Conservation (phyloP, 2,329 filamentous ascomycete genomes). For the Fonsecaea erecta region DNA sequence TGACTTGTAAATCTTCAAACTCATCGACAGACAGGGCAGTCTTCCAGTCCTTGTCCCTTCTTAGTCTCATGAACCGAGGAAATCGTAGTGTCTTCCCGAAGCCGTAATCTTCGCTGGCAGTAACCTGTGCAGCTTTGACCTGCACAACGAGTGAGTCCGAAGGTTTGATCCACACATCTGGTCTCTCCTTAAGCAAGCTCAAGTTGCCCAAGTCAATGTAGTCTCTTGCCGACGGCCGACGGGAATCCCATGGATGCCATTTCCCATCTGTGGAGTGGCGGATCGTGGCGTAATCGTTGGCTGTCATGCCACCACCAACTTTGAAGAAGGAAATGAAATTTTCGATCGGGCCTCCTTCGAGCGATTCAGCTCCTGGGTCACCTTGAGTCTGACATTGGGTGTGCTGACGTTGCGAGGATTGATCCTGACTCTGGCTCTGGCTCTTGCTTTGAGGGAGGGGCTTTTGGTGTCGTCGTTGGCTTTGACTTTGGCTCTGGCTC, state of each 20-base stretch:
- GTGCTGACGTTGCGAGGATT: slow-evolving; percentile 35
- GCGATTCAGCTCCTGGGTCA: slow-evolving; percentile 11
- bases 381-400: slow-evolving; percentile 27
- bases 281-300: slow-evolving; percentile 82
- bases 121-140: slow-evolving; percentile 83
- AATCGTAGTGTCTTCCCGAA: slow-evolving; percentile 81
- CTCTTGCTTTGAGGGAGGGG: slow-evolving; percentile 4
- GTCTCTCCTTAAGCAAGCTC: slow-evolving; percentile 73
- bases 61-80: slow-evolving; percentile 81
- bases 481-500: slow-evolving; percentile 14
- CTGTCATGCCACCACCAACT: slow-evolving; percentile 90
- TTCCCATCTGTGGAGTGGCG: slow-evolving; percentile 85
- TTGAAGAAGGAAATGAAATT: slow-evolving; percentile 81
- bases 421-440: slow-evolving; percentile 44
- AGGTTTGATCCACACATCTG: slow-evolving; percentile 92
- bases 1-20: slow-evolving; percentile 72
- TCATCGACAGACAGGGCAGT: slow-evolving; percentile 77
- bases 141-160: slow-evolving; percentile 84
- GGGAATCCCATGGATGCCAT: slow-evolving; percentile 83
- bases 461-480: background rate
- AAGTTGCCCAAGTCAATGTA: slow-evolving; percentile 78
- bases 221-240: slow-evolving; percentile 70
- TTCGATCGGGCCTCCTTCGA: slow-evolving; percentile 69
- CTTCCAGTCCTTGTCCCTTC: slow-evolving; percentile 84
- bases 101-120: slow-evolving; percentile 76